These are phyloP conservation scores for Tolypocladium paradoxum DNA, from an alignment of 2,329 filamentous ascomycete genomes.

Conservation along the genomic window DNA sequence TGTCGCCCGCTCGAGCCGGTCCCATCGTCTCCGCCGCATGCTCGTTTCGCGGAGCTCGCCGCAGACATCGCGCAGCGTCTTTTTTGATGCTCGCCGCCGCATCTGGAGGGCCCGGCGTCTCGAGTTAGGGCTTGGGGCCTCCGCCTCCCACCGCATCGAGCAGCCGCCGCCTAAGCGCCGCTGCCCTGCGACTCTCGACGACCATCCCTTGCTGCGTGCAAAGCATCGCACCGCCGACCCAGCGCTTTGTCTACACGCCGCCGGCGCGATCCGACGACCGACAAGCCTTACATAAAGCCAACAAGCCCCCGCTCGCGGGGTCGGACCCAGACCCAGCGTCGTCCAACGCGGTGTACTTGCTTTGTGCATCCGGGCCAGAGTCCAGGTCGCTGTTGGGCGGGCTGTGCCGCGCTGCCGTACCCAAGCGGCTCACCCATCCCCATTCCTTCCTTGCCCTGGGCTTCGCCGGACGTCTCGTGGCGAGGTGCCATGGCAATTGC, in stretches of 20 bases:
- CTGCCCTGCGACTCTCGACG: not conserved
- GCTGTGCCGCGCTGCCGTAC: not conserved
- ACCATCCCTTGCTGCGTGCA: not conserved
- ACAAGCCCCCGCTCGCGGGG: constrained; percentile 1
- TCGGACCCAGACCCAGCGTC: not conserved
- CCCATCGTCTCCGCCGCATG: not conserved
- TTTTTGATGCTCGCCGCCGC: not conserved
- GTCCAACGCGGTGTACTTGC: not conserved
- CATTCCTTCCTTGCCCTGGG: not conserved
- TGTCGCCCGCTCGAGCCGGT: not conserved
- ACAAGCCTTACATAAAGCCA: not conserved
- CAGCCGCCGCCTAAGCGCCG: not conserved
- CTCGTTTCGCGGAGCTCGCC: not conserved
- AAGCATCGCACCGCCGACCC: not conserved
- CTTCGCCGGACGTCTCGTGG: not conserved
- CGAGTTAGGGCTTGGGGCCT: not conserved
- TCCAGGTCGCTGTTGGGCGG: not conserved
- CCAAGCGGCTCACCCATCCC: not conserved
- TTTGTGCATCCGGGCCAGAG: not conserved
- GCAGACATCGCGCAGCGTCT: not conserved
- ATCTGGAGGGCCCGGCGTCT: not conserved
- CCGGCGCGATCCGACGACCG: not conserved
- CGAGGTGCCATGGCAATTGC: constrained; percentile 29
- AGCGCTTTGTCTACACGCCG: not conserved
- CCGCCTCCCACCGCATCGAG: not conserved